Conservation (phyloP, 345 rosid genomes). For the Murraya koenigii region DNA sequence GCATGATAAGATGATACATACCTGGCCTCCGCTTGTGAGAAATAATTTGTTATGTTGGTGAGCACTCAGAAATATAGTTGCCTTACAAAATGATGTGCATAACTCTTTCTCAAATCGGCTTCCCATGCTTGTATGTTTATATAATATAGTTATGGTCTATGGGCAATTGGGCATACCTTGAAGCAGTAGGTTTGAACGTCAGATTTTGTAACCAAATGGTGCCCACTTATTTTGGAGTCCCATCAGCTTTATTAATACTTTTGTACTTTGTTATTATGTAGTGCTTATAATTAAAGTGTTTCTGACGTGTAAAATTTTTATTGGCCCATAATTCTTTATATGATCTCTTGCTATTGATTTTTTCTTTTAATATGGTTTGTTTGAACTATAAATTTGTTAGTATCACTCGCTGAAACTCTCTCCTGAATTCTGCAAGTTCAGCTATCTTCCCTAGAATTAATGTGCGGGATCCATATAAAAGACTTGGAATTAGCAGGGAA, state of each 20-base stretch:
- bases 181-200: not conserved
- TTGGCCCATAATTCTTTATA: not conserved
- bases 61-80: not conserved
- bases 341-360: not conserved
- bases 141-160: not conserved
- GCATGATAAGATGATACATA: not conserved
- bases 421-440: constrained; percentile 37
- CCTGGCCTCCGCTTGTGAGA: not conserved
- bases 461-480: constrained; percentile 76
- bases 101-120: not conserved
- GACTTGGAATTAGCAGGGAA: constrained; percentile 88
- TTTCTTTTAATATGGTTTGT: not conserved
- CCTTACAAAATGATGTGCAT: not conserved
- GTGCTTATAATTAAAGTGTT: not conserved
- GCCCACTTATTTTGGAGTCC: not conserved
- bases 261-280: not conserved
- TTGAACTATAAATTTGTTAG: not conserved
- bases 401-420: not conserved
- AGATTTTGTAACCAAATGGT: not conserved
- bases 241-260: constrained; percentile 2
- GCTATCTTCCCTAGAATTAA: constrained; percentile 80
- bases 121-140: not conserved
- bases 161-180: not conserved
- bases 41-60: not conserved
- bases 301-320: not conserved